Evolutionary conservation across 2,329 filamentous ascomycete genomes (phyloP).

Genomic region (Pleurostoma richardsiae): DNA sequence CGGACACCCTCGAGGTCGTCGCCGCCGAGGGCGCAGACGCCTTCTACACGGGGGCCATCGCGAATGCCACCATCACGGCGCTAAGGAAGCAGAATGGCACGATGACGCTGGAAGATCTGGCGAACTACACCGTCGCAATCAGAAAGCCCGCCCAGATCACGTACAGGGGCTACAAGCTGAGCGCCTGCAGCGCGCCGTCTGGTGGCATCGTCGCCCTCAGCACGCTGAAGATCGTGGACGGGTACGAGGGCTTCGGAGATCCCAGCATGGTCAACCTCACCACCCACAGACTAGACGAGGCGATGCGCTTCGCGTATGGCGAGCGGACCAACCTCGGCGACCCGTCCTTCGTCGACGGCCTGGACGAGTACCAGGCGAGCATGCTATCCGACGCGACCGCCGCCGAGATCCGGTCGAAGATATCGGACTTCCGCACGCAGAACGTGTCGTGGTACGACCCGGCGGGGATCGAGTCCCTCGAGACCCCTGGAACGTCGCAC

Average conservation of each 20-base stretch:
- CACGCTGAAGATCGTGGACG: slow-evolving; percentile 69
- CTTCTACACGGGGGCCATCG: slow-evolving; percentile 67
- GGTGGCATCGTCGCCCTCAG: slow-evolving; percentile 68
- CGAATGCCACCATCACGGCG: slow-evolving; percentile 63
- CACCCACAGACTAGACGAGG: slow-evolving; percentile 77
- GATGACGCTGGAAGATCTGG: slow-evolving; percentile 70
- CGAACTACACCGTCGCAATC: slow-evolving; percentile 64
- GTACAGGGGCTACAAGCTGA: slow-evolving; percentile 68
- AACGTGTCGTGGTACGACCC: slow-evolving; percentile 39
- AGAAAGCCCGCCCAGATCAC: slow-evolving; percentile 56
- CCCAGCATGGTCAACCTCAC: slow-evolving; percentile 50
- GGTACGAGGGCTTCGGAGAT: slow-evolving; percentile 62
- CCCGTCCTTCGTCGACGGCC: slow-evolving; percentile 59
- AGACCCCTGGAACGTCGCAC: slow-evolving; percentile 66
- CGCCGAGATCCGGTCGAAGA: slow-evolving; percentile 42
- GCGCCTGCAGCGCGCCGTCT: slow-evolving; percentile 63
- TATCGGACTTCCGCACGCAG: slow-evolving; percentile 32
- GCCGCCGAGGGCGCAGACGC: slow-evolving; percentile 59
- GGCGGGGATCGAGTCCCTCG: slow-evolving; percentile 36
- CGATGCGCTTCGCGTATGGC: slow-evolving; percentile 77
- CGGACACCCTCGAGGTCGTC: slow-evolving; percentile 67
- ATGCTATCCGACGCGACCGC: slow-evolving; percentile 60
- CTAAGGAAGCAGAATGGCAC: slow-evolving; percentile 62
- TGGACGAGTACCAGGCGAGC: slow-evolving; percentile 56
- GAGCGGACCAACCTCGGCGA: slow-evolving; percentile 70